These are phyloP conservation scores for Podochytrium sp. DNA, from an alignment of 192 early-diverging fungal species.

Conservation along the genomic window DNA sequence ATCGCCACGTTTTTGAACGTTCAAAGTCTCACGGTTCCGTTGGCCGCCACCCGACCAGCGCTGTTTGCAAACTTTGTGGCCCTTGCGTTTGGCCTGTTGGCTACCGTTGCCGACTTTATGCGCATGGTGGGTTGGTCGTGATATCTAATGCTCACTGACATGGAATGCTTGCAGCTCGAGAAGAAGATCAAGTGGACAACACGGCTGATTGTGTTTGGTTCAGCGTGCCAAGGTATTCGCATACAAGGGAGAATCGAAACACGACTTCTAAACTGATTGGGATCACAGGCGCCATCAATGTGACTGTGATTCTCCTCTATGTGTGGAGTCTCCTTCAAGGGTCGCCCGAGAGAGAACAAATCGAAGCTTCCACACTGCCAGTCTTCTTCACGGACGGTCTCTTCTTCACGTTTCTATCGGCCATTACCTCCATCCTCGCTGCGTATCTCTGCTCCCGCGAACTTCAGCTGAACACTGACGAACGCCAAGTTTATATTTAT, in stretches of 20 bases:
- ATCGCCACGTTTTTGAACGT: slow-evolving; percentile 51
- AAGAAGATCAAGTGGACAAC: slow-evolving; percentile 61
- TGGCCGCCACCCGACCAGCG: slow-evolving; percentile 17
- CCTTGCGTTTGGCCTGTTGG: slow-evolving; percentile 41
- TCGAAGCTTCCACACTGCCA: neutral
- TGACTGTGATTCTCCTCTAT: slow-evolving; percentile 16
- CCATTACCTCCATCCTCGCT: slow-evolving; percentile 35
- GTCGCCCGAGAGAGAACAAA: neutral
- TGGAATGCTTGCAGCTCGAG: slow-evolving; percentile 22
- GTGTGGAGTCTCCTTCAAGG: neutral
- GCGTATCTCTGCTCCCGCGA: slow-evolving; percentile 32
- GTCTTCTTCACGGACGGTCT: slow-evolving; percentile 35
- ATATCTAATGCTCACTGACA: neutral
- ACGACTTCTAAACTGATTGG: neutral
- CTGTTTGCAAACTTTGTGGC: slow-evolving; percentile 26
- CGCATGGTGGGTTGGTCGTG: slow-evolving; percentile 40
- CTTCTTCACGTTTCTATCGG: slow-evolving; percentile 39
- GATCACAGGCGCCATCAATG: slow-evolving; percentile 15
- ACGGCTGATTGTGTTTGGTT: slow-evolving; percentile 44
- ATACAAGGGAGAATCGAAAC: neutral
- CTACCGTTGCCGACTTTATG: slow-evolving; percentile 40
- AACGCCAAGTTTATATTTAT: slow-evolving; percentile 41
- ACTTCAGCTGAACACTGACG: slow-evolving; percentile 39
- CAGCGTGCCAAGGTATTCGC: slow-evolving; percentile 40
- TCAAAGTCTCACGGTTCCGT: slow-evolving; percentile 52